phyloP scores from a whole-genome alignment of 768 basidiomycete genomes.

The Tulasnella sp. region DNA sequence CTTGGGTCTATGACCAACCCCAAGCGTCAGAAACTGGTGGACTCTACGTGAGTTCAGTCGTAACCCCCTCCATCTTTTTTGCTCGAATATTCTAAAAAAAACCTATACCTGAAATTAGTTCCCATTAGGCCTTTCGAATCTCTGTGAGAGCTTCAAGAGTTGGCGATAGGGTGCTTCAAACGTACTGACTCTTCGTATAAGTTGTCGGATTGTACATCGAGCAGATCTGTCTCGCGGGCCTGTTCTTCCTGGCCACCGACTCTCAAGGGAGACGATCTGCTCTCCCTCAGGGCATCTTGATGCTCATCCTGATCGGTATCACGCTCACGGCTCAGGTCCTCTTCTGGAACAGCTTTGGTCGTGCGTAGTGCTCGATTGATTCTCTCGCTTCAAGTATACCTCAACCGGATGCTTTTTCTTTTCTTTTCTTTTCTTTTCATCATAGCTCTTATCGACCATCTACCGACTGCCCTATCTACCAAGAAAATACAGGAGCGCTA shows the following conservation, averaged over 20 bases:
- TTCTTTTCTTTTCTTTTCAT: neutral
- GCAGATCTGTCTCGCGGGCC: constrained; percentile 49
- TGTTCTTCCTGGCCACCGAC: constrained; percentile 49
- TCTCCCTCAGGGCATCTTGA: constrained; percentile 37
- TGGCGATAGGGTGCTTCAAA: neutral
- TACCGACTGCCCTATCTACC: constrained; percentile 55
- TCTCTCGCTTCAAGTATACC: too few species aligned
- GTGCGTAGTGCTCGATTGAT: constrained; percentile 26
- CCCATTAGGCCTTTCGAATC: constrained; percentile 36
- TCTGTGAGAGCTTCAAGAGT: constrained; percentile 21
- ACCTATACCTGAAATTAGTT: constrained; percentile 26
- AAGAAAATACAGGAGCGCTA: constrained; percentile 40
- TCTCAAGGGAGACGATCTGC: constrained; percentile 27
- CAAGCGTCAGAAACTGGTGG: constrained; percentile 38
- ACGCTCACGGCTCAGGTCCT: constrained; percentile 39
- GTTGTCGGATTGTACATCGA: constrained; percentile 63
- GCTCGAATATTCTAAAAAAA: constrained; percentile 13
- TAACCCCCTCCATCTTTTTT: neutral
- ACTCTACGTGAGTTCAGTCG: constrained; percentile 18
- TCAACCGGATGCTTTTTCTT: neutral
- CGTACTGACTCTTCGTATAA: constrained; percentile 29
- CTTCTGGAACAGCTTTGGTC: constrained; percentile 31
- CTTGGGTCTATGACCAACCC: constrained; percentile 43
- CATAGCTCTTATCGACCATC: constrained; percentile 39
- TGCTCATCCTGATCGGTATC: constrained; percentile 47